Evolutionary conservation across 306 rosid species (phyloP).

Genomic region (Glycine tomentella): DNA sequence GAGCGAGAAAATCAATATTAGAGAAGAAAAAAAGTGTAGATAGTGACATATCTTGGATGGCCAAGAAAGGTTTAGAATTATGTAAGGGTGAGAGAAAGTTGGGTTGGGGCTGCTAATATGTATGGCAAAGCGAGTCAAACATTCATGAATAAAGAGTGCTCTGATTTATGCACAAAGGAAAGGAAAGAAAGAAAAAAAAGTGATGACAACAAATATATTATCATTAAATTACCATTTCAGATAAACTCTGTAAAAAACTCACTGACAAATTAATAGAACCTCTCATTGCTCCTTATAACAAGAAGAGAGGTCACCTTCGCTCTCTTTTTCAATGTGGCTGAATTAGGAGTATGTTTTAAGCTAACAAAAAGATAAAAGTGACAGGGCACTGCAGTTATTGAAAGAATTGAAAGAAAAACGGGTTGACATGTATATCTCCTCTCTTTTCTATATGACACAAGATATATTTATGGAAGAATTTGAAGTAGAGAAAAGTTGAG

Average conservation of each 20-base stretch:
- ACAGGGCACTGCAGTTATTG: conserved; percentile 40
- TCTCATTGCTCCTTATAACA: conserved; percentile 16
- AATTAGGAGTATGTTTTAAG: conserved; percentile 41
- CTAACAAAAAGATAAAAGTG: conserved; percentile 40
- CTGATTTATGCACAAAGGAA: conserved; percentile 48
- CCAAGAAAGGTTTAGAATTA: conserved; percentile 61
- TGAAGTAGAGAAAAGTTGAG: neutral
- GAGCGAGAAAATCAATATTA: conserved; percentile 43
- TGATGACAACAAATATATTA: conserved; percentile 22
- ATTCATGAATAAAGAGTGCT: conserved; percentile 60
- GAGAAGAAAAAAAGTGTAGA: conserved; percentile 49
- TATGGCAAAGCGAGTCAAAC: conserved; percentile 66
- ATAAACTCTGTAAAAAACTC: conserved; percentile 37
- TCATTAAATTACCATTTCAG: conserved; percentile 54
- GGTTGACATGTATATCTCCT: conserved; percentile 7
- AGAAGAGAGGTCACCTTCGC: conserved; percentile 41
- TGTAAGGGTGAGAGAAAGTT: conserved; percentile 59
- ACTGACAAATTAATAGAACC: conserved; percentile 31
- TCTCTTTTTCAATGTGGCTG: conserved; percentile 37
- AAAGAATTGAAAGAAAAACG: conserved; percentile 1
- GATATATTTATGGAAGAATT: neutral
- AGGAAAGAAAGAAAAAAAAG: neutral
- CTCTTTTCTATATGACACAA: neutral
- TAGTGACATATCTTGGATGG: conserved; percentile 62
- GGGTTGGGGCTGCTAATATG: conserved; percentile 45